phyloP scores from a whole-genome alignment of 306 rosid species.

The apple (Malus domestica) region DNA sequence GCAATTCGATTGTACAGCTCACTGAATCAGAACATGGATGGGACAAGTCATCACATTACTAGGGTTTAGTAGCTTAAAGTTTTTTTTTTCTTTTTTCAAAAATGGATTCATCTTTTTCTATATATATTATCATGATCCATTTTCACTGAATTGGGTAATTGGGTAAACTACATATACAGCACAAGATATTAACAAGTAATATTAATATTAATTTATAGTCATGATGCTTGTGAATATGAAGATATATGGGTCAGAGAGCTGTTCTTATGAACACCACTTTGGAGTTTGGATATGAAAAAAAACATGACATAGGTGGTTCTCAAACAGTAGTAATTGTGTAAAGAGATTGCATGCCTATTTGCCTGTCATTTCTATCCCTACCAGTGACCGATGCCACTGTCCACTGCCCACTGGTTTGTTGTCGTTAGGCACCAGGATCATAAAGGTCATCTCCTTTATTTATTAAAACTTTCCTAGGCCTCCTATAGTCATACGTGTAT shows the following conservation, averaged over 20 bases:
- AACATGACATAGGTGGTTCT: conserved; percentile 11
- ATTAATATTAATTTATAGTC: not conserved
- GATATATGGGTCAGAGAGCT: not conserved
- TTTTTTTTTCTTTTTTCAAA: not conserved
- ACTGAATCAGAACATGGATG: not conserved
- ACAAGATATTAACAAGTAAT: not conserved
- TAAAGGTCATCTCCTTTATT: conserved; percentile 13
- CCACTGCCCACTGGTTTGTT: conserved; percentile 16
- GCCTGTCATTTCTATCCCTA: conserved; percentile 28
- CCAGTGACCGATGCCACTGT: not conserved
- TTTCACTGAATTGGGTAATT: not conserved
- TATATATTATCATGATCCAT: not conserved
- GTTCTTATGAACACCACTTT: conserved; percentile 30
- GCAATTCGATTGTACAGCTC: not conserved
- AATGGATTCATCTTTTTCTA: not conserved
- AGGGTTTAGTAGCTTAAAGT: not conserved
- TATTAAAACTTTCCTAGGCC: not conserved
- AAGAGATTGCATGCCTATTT: not conserved
- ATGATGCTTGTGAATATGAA: conserved; percentile 1
- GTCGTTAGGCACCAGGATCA: conserved; percentile 21
- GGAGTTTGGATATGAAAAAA: not conserved
- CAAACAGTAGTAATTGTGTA: not conserved
- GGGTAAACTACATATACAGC: not conserved
- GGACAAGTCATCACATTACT: not conserved
- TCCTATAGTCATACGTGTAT: not conserved